Conservation (phyloP, 805 yeast species). For the Wickerhamomyces mucosus region DNA sequence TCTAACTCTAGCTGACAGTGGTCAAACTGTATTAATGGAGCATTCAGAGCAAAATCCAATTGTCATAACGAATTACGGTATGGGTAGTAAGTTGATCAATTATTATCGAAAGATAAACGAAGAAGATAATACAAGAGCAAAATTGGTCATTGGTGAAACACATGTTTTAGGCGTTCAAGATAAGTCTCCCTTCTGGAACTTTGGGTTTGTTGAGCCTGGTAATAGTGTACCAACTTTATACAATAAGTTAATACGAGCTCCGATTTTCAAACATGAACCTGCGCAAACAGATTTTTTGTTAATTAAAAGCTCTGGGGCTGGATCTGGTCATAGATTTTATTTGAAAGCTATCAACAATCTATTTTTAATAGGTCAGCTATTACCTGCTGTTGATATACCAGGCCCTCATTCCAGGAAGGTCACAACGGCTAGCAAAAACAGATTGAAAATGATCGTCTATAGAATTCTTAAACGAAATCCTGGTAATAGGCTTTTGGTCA, state of each 20-base stretch:
- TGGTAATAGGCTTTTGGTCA: constrained; percentile 66
- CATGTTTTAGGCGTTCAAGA: constrained; percentile 95
- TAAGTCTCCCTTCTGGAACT: constrained; percentile 96
- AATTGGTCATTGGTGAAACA: constrained; percentile 85
- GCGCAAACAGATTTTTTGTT: constrained; percentile 73
- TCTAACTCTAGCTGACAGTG: constrained; percentile 76
- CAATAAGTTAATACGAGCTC: constrained; percentile 87
- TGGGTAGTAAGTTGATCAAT: constrained; percentile 90
- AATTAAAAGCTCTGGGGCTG: constrained; percentile 72
- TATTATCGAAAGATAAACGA: constrained; percentile 80
- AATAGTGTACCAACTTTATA: constrained; percentile 88
- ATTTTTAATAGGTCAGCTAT: constrained; percentile 84
- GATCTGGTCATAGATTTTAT: constrained; percentile 57
- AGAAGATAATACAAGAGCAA: constrained; percentile 81
- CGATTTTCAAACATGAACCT: constrained; percentile 80
- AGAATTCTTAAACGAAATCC: constrained; percentile 73
- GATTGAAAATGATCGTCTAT: constrained; percentile 89
- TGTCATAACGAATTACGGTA: constrained; percentile 80
- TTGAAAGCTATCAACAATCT: constrained; percentile 60
- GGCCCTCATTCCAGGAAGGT: constrained; percentile 97
- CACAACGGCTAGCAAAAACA: constrained; percentile 82
- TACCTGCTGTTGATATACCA: constrained; percentile 92
- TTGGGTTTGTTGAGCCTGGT: constrained; percentile 93
- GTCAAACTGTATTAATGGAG: constrained; percentile 69
- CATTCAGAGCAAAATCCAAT: constrained; percentile 86